Percentiles rank a stretch among this genome's conserved stretches.
Conservation (phyloP, 148 eudicot genomes). For the Spergularia marina region DNA sequence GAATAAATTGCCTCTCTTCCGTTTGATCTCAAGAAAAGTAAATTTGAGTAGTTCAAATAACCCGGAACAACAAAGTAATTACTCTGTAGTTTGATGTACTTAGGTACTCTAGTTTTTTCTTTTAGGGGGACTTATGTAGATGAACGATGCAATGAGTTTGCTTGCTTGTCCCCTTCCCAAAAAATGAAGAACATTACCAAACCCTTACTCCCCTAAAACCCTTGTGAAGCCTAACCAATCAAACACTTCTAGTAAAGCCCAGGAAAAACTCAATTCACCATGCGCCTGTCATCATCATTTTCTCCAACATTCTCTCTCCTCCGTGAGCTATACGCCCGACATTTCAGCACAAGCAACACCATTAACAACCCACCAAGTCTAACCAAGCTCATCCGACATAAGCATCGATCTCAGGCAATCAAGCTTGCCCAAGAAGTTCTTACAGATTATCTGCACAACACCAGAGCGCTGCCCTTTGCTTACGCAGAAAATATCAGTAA, state of each 20-base stretch:
- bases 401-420: conserved; percentile 38
- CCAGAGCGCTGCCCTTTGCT: conserved; percentile 49
- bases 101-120: no score
- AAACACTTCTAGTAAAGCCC: background rate
- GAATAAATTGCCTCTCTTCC: no score
- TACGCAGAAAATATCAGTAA: conserved; percentile 57
- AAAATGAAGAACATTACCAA: no score
- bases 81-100: no score
- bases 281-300: conserved; percentile 6
- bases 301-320: conserved; percentile 2
- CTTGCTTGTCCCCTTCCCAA: no score
- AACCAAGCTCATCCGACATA: conserved; percentile 41
- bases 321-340: conserved; percentile 15
- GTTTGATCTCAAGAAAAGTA: no score
- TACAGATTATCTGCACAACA: conserved; percentile 65
- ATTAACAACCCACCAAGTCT: conserved; percentile 27
- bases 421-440: conserved; percentile 45
- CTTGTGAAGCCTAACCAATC: no score
- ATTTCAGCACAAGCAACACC: conserved; percentile 23
- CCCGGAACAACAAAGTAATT: no score
- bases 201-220: no score
- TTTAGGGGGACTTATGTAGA: no score
- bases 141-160: no score
- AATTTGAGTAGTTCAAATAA: no score
- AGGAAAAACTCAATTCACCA: conserved; percentile 1